phyloP scores from a whole-genome alignment of 768 basidiomycete species.

The Trametes gibbosa region DNA sequence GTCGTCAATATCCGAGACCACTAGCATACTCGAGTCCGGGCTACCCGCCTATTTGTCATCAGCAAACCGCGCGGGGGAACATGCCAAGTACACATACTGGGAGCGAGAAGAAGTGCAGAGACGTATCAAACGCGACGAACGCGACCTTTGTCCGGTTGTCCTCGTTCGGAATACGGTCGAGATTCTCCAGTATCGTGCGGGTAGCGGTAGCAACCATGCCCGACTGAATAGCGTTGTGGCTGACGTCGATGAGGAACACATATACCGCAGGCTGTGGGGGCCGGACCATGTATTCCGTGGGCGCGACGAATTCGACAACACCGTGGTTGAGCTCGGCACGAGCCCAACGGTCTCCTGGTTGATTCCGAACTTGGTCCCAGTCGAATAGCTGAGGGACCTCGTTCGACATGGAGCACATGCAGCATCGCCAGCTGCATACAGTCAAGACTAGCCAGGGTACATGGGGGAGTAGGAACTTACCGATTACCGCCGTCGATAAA shows the following conservation, averaged over 20 bases:
- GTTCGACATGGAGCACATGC: slow-evolving; percentile 98
- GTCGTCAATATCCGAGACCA: slow-evolving; percentile 95
- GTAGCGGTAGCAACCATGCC: slow-evolving; percentile 99
- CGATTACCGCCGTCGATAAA: slow-evolving; percentile 98
- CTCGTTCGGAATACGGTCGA: slow-evolving; percentile 94
- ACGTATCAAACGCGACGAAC: slow-evolving; percentile 87
- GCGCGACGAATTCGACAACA: slow-evolving; percentile 96
- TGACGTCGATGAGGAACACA: slow-evolving; percentile 96
- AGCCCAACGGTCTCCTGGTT: slow-evolving; percentile 93
- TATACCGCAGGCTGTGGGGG: slow-evolving; percentile 97
- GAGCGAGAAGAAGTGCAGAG: slow-evolving; percentile 96
- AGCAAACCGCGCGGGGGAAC: not conserved
- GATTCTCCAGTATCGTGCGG: slow-evolving; percentile 90
- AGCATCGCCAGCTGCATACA: slow-evolving; percentile 84
- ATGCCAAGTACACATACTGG: slow-evolving; percentile 46
- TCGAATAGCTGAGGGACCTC: slow-evolving; percentile 98
- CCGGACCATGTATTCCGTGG: slow-evolving; percentile 99
- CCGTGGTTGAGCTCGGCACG: slow-evolving; percentile 91
- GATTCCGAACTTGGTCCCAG: slow-evolving; percentile 93
- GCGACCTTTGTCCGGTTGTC: slow-evolving; percentile 91
- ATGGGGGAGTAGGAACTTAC: slow-evolving; percentile 35
- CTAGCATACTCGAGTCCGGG: slow-evolving; percentile 89
- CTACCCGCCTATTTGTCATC: slow-evolving; percentile 50
- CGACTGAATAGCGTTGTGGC: slow-evolving; percentile 86
- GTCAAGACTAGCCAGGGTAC: not conserved